Evolutionary conservation across 2,329 filamentous ascomycete species (phyloP).

Genomic region (Ophiostoma australiae): DNA sequence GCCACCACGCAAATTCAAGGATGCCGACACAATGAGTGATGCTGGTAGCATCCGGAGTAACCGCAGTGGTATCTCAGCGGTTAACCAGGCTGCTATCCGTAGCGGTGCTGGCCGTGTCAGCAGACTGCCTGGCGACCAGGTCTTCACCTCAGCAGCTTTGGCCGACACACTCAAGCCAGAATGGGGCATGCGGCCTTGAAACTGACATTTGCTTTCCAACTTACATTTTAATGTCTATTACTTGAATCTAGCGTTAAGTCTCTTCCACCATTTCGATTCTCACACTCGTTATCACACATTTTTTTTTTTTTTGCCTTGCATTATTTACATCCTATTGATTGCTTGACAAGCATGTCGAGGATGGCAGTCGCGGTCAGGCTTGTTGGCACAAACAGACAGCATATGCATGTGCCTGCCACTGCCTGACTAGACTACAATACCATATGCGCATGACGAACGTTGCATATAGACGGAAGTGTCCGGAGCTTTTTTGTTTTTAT

Average conservation of each 20-base stretch:
- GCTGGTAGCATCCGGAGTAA: constrained; percentile 66
- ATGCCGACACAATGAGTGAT: constrained; percentile 57
- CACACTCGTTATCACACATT: constrained; percentile 1
- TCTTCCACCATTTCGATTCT: constrained; percentile 4
- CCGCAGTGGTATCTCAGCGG: constrained; percentile 68
- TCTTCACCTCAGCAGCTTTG: constrained; percentile 70
- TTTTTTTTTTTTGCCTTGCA: constrained; percentile 16
- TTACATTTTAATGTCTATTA: constrained; percentile 10
- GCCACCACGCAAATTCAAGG: constrained; percentile 68
- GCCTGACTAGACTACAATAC: neutral
- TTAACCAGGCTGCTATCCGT: constrained; percentile 67
- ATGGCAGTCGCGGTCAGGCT: neutral
- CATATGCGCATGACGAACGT: constrained; percentile 22
- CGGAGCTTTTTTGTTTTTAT: neutral
- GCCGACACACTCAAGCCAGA: constrained; percentile 54
- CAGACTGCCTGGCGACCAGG: constrained; percentile 72
- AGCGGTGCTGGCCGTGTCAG: constrained; percentile 81
- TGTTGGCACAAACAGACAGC: too few relatives aligned
- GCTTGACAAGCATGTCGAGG: constrained; percentile 1
- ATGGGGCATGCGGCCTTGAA: constrained; percentile 48
- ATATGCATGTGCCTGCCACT: neutral
- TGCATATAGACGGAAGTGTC: constrained; percentile 26
- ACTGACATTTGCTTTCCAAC: constrained; percentile 17
- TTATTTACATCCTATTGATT: constrained; percentile 11
- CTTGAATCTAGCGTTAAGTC: neutral